Evolutionary conservation across 2,329 filamentous ascomycete genomes (phyloP).

Genomic region (Elsinoe fawcettii): DNA sequence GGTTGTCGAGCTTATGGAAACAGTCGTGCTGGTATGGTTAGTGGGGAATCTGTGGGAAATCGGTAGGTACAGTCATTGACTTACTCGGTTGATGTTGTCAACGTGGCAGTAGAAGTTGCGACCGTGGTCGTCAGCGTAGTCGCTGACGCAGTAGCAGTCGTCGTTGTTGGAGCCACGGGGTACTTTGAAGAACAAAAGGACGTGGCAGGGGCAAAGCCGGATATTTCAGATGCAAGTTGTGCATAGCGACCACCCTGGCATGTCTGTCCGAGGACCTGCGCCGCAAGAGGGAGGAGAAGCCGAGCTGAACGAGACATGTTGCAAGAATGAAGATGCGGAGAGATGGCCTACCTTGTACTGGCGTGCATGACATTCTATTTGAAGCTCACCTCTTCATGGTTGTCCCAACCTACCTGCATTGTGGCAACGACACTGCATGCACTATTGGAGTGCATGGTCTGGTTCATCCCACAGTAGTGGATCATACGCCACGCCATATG

Average conservation of each 20-base stretch:
- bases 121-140: background rate
- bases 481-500: too few species aligned
- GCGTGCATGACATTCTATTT: too few species aligned
- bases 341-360: too few species aligned
- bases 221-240: background rate
- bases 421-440: too few species aligned
- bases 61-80: background rate
- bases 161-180: background rate
- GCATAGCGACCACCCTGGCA: background rate
- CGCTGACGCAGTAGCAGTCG: background rate
- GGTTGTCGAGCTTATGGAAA: background rate
- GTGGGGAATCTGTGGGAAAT: background rate
- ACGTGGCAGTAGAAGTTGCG: background rate
- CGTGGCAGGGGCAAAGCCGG: background rate
- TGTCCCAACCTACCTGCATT: too few species aligned
- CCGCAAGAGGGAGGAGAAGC: background rate
- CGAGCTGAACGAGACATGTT: background rate
- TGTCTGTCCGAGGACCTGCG: background rate
- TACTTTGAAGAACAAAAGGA: conserved; percentile 3
- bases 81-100: background rate
- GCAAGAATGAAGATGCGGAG: background rate
- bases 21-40: background rate
- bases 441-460: too few species aligned
- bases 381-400: too few species aligned
- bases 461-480: too few species aligned